A percentile compares a stretch with the other conserved stretches of the same genome.
Conservation (phyloP, 2,329 filamentous ascomycete genomes). For the Arthrobotrys pseudoclavata region DNA sequence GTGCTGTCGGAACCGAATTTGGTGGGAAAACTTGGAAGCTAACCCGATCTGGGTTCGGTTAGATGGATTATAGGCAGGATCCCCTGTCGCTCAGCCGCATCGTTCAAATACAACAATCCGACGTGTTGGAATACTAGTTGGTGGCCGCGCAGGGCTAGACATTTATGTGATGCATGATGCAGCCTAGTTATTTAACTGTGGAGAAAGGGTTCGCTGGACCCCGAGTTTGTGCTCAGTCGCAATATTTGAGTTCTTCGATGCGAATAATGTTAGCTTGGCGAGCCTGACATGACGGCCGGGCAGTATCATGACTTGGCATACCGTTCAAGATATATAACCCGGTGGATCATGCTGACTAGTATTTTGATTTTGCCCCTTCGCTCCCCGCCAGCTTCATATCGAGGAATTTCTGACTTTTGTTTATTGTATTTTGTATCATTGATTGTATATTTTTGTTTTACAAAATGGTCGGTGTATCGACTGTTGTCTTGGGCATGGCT, state of each 20-base stretch:
- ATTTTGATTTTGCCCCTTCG: not conserved
- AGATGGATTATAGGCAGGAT: not conserved
- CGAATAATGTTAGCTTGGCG: too few species aligned
- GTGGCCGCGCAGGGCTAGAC: not conserved
- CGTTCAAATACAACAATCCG: slow-evolving; percentile 6
- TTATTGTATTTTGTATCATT: not conserved
- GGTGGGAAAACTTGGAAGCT: not conserved
- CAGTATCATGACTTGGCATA: not conserved
- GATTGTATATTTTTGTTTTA: not conserved
- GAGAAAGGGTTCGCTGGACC: not conserved
- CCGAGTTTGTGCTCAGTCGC: too few species aligned
- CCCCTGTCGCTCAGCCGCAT: slow-evolving; percentile 21
- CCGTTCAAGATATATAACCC: not conserved
- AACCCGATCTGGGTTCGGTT: slow-evolving; percentile 12
- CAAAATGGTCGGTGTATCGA: slow-evolving; percentile 3
- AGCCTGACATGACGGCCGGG: too few species aligned
- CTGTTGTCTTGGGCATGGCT: slow-evolving; percentile 1
- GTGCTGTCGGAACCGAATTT: too few species aligned
- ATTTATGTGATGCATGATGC: not conserved
- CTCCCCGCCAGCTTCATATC: not conserved
- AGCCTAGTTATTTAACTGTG: slow-evolving; percentile 11
- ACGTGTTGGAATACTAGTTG: not conserved
- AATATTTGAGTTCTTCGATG: not conserved
- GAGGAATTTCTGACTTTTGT: not conserved
- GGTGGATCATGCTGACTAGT: not conserved